Conservation (phyloP, 1,284 basidiomycete genomes). For the Papiliotrema nemorosa region DNA sequence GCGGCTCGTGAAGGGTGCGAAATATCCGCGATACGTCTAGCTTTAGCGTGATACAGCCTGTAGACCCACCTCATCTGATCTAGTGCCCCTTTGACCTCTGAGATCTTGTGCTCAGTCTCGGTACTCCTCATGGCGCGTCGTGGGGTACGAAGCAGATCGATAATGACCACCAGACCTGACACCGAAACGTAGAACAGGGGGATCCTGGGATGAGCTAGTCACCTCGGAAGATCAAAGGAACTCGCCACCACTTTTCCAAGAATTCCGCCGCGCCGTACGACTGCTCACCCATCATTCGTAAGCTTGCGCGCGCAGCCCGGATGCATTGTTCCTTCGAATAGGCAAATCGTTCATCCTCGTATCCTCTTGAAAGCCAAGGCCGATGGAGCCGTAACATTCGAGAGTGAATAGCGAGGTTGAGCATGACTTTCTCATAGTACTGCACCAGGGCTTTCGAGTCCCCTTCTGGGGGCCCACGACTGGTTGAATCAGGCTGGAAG, state of each 20-base stretch:
- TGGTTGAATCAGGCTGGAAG: constrained; percentile 42
- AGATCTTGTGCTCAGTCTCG: constrained; percentile 44
- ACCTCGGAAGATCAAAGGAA: background rate
- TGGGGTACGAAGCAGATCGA: constrained; percentile 46
- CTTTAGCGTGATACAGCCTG: background rate
- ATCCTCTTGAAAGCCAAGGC: constrained; percentile 46
- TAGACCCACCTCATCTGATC: constrained; percentile 41
- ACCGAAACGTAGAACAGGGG: constrained; percentile 48
- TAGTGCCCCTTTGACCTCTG: constrained; percentile 43
- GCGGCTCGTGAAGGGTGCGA: constrained; percentile 48
- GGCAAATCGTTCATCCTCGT: constrained; percentile 46
- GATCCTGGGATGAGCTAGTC: constrained; percentile 6
- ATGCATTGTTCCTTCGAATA: constrained; percentile 51
- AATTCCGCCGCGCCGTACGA: constrained; percentile 38
- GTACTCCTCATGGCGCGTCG: constrained; percentile 37
- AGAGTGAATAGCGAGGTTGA: constrained; percentile 49
- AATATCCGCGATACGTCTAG: constrained; percentile 38
- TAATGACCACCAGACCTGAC: constrained; percentile 48
- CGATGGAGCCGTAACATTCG: constrained; percentile 48
- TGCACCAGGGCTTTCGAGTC: constrained; percentile 43
- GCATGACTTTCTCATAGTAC: constrained; percentile 50
- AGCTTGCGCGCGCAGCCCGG: constrained; percentile 46
- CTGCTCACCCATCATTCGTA: constrained; percentile 46
- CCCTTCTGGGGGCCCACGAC: constrained; percentile 20
- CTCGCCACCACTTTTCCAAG: constrained; percentile 50